These are phyloP conservation scores for Daldinia caldariorum DNA, from an alignment of 495 filamentous ascomycete genomes.

Conservation along the genomic window DNA sequence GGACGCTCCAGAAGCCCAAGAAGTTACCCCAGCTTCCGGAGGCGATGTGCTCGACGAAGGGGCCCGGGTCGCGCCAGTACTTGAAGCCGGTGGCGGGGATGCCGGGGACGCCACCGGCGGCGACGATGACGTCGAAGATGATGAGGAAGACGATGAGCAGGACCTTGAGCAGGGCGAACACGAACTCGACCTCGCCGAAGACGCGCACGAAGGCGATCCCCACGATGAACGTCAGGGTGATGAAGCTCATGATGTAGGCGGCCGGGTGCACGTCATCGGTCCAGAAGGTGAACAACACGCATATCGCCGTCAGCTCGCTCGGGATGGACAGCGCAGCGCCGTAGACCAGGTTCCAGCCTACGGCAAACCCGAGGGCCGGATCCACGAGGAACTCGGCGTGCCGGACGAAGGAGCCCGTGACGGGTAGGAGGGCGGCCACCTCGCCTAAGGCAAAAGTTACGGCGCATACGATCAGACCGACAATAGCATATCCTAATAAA, in stretches of 20 bases:
- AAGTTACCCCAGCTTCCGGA: constrained; percentile 47
- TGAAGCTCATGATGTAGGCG: constrained; percentile 65
- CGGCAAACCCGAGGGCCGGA: constrained; percentile 81
- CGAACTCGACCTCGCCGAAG: constrained; percentile 67
- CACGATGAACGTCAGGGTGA: constrained; percentile 62
- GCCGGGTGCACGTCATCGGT: constrained; percentile 61
- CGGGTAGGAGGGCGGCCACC: constrained; percentile 68
- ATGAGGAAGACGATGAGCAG: constrained; percentile 62
- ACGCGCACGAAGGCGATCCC: constrained; percentile 64
- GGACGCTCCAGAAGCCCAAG: constrained; percentile 68
- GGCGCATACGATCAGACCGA: constrained; percentile 60
- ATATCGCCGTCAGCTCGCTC: constrained; percentile 69
- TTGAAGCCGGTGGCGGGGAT: constrained; percentile 56
- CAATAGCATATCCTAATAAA: constrained; percentile 62
- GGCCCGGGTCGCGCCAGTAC: constrained; percentile 64
- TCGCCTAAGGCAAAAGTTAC: constrained; percentile 68
- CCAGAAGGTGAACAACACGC: constrained; percentile 70
- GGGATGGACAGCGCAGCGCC: constrained; percentile 63
- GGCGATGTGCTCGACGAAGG: constrained; percentile 60
- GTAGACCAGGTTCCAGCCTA: constrained; percentile 69
- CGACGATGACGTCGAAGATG: constrained; percentile 61
- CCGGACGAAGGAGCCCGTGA: constrained; percentile 64
- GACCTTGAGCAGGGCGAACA: constrained; percentile 67
- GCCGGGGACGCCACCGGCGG: constrained; percentile 67
- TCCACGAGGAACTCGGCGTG: constrained; percentile 80